These are phyloP conservation scores for Erysimum cheiri DNA, from an alignment of 441 rosid genomes.

Conservation along the genomic window DNA sequence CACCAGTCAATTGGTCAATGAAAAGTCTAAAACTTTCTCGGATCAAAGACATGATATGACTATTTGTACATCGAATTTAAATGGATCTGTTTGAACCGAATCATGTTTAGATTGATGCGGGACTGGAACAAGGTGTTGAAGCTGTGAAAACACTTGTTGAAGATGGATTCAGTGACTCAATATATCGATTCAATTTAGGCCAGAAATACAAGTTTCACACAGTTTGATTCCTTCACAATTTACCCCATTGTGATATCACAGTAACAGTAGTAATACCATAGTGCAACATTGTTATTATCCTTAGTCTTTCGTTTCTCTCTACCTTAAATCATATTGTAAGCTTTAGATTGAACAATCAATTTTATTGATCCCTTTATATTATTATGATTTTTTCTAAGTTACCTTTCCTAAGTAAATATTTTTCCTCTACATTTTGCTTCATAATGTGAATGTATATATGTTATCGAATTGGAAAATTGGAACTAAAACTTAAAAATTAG, in stretches of 20 bases:
- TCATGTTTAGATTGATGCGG: conserved; percentile 64
- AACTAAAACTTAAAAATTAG: too few relatives aligned
- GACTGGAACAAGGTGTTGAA: conserved; percentile 70
- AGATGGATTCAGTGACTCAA: conserved; percentile 58
- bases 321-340: neutral
- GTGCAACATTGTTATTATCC: neutral
- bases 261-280: neutral
- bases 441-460: too few relatives aligned
- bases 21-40: neutral
- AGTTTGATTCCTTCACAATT: conserved; percentile 47
- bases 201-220: conserved; percentile 84
- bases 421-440: too few relatives aligned
- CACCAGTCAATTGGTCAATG: neutral
- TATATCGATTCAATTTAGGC: conserved; percentile 69
- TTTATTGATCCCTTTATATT: too few relatives aligned
- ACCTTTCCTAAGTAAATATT: neutral
- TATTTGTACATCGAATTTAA: neutral
- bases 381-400: too few relatives aligned
- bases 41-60: neutral
- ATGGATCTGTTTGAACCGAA: conserved; percentile 1
- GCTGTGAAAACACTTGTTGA: conserved; percentile 67
- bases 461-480: too few relatives aligned
- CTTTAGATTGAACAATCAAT: neutral
- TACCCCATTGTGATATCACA: neutral
- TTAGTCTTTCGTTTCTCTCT: neutral